Conservation (phyloP, 2,329 filamentous ascomycete genomes). For the Fonsecaea multimorphosa region DNA sequence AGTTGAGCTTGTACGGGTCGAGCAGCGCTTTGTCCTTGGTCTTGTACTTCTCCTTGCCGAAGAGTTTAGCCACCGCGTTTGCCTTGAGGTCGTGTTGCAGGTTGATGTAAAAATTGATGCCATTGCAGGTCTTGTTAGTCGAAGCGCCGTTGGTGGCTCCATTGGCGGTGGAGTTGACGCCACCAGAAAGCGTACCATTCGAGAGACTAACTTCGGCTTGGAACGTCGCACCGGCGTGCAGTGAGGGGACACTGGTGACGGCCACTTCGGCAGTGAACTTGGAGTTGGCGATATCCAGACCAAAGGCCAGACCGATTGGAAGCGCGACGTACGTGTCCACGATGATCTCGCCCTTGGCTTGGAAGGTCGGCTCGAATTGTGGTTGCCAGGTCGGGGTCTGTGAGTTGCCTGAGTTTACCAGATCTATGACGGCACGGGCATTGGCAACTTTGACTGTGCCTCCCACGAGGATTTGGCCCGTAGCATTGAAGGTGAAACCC, state of each 20-base stretch:
- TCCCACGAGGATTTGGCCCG: neutral
- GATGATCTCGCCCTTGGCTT: conserved; percentile 1
- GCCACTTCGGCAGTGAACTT: neutral
- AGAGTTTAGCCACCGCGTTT: neutral
- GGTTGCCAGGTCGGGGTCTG: neutral
- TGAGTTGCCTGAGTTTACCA: neutral
- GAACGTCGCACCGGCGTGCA: neutral
- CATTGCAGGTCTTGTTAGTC: neutral
- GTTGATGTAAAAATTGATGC: neutral
- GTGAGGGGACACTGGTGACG: neutral
- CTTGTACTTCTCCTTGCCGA: neutral
- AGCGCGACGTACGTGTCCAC: conserved; percentile 1
- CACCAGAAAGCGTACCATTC: neutral
- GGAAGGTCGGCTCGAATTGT: neutral
- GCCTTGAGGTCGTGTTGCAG: neutral
- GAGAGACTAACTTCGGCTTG: neutral
- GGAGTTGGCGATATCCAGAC: neutral
- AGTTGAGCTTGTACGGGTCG: neutral
- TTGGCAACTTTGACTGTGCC: neutral
- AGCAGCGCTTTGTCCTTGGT: neutral
- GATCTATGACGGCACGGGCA: neutral
- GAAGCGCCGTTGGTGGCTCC: neutral
- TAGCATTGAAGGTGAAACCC: neutral
- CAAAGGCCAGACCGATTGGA: neutral
- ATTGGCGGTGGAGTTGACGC: neutral